phyloP scores from a whole-genome alignment of 805 yeast genomes.

The Hanseniaspora jakobsenii region DNA sequence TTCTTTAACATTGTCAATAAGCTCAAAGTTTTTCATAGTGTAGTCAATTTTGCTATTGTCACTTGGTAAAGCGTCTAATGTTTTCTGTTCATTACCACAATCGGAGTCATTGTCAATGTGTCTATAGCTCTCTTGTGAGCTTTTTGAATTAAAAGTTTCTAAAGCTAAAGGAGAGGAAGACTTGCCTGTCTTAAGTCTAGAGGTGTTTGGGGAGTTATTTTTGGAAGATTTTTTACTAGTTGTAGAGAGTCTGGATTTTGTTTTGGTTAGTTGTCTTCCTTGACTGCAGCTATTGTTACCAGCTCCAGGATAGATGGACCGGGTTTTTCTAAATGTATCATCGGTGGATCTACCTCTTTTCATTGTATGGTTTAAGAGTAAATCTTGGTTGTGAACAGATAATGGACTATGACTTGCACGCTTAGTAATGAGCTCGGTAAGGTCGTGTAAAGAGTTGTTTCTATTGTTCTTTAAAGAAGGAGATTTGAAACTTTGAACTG shows the following conservation, averaged over 20 bases:
- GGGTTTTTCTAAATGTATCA: slow-evolving; percentile 19
- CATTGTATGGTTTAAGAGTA: not conserved
- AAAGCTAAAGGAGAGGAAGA: not conserved
- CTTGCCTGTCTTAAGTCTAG: not conserved
- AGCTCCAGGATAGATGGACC: slow-evolving; percentile 20
- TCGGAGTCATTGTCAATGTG: not conserved
- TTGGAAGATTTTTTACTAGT: slow-evolving; percentile 5
- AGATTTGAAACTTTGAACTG: slow-evolving; percentile 8
- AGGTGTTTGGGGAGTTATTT: not conserved
- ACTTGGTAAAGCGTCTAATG: too few species aligned
- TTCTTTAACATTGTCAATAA: too few species aligned
- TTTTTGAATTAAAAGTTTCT: too few species aligned
- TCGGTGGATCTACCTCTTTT: not conserved
- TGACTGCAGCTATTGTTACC: slow-evolving; percentile 19
- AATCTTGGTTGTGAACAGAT: not conserved
- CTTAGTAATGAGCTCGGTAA: slow-evolving; percentile 1
- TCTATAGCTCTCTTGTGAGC: too few species aligned
- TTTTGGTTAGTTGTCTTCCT: slow-evolving; percentile 11
- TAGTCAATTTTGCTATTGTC: too few species aligned
- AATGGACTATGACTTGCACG: slow-evolving; percentile 3
- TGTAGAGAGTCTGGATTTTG: slow-evolving; percentile 8
- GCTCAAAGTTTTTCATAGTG: too few species aligned
- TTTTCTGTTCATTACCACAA: too few species aligned
- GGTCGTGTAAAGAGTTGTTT: slow-evolving; percentile 1
- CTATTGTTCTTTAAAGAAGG: not conserved